Percentiles rank a stretch among this genome's conserved stretches.
phyloP scores from a whole-genome alignment of 805 yeast genomes.

The Starmerella roubikii region DNA sequence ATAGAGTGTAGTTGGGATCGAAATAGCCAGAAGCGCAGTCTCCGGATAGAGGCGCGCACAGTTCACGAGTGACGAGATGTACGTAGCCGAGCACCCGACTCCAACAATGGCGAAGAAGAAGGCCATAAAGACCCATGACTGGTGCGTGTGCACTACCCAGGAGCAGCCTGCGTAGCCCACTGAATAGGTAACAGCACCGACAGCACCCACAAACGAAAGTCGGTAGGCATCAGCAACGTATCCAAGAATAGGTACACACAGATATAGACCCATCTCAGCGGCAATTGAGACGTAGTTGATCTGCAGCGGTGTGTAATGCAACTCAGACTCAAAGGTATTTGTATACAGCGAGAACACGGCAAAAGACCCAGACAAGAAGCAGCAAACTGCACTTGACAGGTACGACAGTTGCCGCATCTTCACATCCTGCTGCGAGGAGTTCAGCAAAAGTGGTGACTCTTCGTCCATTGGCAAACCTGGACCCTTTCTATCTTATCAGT shows the following conservation, averaged over 20 bases:
- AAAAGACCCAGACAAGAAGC: slow-evolving; percentile 72
- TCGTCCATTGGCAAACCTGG: background rate
- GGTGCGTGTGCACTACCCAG: slow-evolving; percentile 8
- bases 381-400: slow-evolving; percentile 12
- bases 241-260: slow-evolving; percentile 72
- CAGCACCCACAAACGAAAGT: slow-evolving; percentile 52
- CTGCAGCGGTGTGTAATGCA: slow-evolving; percentile 51
- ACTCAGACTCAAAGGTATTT: slow-evolving; percentile 44
- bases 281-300: slow-evolving; percentile 62
- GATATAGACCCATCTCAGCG: slow-evolving; percentile 68
- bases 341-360: slow-evolving; percentile 71
- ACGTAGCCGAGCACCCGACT: slow-evolving; percentile 29
- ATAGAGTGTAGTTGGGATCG: slow-evolving; percentile 76
- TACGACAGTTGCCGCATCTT: slow-evolving; percentile 3
- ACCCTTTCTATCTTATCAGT: too few relatives aligned
- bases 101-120: slow-evolving; percentile 27
- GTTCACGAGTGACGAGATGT: slow-evolving; percentile 33
- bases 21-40: slow-evolving; percentile 64
- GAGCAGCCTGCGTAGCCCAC: slow-evolving; percentile 49
- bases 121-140: slow-evolving; percentile 20
- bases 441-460: too few relatives aligned
- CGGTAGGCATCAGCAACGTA: slow-evolving; percentile 77
- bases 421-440: too few relatives aligned
- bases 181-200: slow-evolving; percentile 46
- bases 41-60: slow-evolving; percentile 79